Conservation (phyloP, 2,329 filamentous ascomycete species). For the Colletotrichum brevisporum region DNA sequence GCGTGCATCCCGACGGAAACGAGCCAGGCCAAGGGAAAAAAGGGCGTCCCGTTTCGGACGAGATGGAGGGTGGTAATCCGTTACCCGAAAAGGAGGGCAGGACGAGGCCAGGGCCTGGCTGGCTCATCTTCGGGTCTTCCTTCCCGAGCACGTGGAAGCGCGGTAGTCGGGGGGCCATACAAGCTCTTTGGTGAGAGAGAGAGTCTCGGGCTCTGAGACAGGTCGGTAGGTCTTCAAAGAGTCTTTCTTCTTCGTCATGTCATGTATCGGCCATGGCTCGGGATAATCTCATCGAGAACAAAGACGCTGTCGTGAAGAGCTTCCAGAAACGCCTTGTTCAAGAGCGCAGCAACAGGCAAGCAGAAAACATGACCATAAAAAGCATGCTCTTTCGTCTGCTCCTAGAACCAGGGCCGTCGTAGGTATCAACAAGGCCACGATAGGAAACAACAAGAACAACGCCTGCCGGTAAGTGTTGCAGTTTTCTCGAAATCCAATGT, state of each 20-base stretch:
- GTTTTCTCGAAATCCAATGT: slow-evolving; percentile 42
- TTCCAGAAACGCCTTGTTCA: slow-evolving; percentile 5
- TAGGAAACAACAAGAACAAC: not conserved
- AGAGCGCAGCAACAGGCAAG: not conserved
- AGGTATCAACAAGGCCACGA: too few relatives aligned
- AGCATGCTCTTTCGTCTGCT: slow-evolving; percentile 39
- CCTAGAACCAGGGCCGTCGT: not conserved
- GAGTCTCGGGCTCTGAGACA: not conserved
- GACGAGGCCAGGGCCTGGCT: too few relatives aligned
- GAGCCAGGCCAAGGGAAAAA: not conserved
- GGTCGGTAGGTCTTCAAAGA: not conserved
- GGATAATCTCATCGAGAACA: not conserved
- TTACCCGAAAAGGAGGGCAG: not conserved
- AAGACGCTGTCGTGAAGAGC: not conserved
- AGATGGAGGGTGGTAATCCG: slow-evolving; percentile 5
- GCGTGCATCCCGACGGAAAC: too few relatives aligned
- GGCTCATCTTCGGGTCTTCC: not conserved
- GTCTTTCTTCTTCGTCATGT: not conserved
- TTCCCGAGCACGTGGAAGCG: not conserved
- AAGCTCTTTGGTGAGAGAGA: too few relatives aligned
- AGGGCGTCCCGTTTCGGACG: not conserved
- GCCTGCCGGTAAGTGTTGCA: not conserved
- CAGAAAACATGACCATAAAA: slow-evolving; percentile 6
- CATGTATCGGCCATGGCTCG: not conserved
- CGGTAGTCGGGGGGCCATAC: not conserved